These are phyloP conservation scores for Vitis labrusca DNA, from an alignment of 164 flowering plant genomes.

Conservation along the genomic window DNA sequence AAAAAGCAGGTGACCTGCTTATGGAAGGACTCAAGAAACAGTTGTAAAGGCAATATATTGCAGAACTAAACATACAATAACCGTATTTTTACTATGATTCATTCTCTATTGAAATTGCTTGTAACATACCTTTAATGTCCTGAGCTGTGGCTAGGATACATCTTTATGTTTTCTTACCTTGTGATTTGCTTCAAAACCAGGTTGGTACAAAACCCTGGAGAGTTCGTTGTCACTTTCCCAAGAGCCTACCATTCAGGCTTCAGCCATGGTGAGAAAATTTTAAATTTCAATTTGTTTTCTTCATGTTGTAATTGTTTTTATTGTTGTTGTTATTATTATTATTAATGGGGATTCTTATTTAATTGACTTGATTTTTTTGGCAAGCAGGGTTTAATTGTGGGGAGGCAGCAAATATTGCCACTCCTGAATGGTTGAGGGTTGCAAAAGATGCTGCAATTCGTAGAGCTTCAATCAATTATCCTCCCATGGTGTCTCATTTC, in stretches of 20 bases:
- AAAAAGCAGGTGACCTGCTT: neutral
- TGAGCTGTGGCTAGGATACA: neutral
- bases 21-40: neutral
- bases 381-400: conserved; percentile 86
- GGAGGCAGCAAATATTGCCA: conserved; percentile 98
- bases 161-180: conserved; percentile 13
- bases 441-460: conserved; percentile 97
- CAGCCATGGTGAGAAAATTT: conserved; percentile 78
- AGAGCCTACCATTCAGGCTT: conserved; percentile 99
- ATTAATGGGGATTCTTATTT: neutral
- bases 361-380: conserved; percentile 8
- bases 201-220: conserved; percentile 97
- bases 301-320: neutral
- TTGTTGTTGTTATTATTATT: conserved; percentile 5
- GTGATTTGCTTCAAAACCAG: conserved; percentile 42
- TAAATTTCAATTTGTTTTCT: conserved; percentile 1
- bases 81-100: neutral
- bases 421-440: conserved; percentile 92
- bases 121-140: neutral
- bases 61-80: neutral
- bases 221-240: conserved; percentile 97
- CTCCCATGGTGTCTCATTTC: conserved; percentile 98
- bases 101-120: neutral
- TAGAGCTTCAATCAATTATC: conserved; percentile 88
- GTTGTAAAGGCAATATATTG: neutral